Evolutionary conservation across 805 yeast species (phyloP).

Genomic region (Kuraishia hungarica): DNA sequence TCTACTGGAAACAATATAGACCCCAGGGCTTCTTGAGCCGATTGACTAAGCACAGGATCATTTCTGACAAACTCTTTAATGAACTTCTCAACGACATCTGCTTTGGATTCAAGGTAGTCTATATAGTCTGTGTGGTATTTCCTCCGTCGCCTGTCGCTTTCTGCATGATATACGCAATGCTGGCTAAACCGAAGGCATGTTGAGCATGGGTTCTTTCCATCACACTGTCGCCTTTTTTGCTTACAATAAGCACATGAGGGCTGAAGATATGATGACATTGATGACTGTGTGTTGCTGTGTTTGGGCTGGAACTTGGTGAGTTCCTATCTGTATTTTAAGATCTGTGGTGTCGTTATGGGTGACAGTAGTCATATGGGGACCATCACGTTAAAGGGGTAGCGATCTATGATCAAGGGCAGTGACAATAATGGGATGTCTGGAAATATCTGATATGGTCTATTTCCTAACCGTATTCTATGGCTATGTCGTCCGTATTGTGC

Average conservation of each 20-base stretch:
- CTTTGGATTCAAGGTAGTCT: constrained; percentile 17
- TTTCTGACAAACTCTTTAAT: constrained; percentile 14
- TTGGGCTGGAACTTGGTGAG: no score
- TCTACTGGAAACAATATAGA: not conserved
- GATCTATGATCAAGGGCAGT: no score
- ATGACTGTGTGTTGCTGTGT: no score
- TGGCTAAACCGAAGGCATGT: constrained; percentile 16
- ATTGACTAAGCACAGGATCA: constrained; percentile 9
- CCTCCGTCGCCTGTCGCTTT: constrained; percentile 21
- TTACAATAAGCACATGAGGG: not conserved
- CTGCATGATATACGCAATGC: constrained; percentile 11
- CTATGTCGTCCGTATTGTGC: no score
- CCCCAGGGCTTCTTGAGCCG: not conserved
- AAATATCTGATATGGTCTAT: no score
- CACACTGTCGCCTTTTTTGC: constrained; percentile 13
- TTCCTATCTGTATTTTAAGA: no score
- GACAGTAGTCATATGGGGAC: no score
- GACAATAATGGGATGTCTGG: no score
- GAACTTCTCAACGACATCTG: constrained; percentile 13
- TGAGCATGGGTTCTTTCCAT: constrained; percentile 19
- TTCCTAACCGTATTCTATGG: no score
- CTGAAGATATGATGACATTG: not conserved
- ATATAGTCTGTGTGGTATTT: constrained; percentile 25
- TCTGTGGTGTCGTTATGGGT: no score
- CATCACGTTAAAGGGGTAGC: no score